phyloP scores from a whole-genome alignment of 495 filamentous ascomycete genomes.

The Podospora pseudocomata region DNA sequence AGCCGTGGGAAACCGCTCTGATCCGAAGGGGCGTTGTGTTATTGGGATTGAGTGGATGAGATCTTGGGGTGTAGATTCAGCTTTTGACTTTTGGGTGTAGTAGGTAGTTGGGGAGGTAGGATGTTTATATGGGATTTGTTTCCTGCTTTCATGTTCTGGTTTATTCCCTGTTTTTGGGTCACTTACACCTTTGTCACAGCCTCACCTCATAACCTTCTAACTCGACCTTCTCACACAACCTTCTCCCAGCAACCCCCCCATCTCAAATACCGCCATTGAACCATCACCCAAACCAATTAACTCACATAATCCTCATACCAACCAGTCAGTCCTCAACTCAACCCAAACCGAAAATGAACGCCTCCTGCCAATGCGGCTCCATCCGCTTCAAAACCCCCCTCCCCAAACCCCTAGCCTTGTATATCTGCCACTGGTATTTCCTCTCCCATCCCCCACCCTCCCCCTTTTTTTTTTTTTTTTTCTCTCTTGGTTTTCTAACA shows the following conservation, averaged over 20 bases:
- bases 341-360: conserved; percentile 43
- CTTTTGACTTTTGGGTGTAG: background rate
- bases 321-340: background rate
- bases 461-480: background rate
- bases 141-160: background rate
- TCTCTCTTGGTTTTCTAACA: background rate
- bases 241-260: too few relatives aligned
- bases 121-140: background rate
- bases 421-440: conserved; percentile 60
- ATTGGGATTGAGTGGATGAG: background rate
- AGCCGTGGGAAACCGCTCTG: conserved; percentile 13
- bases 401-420: conserved; percentile 53
- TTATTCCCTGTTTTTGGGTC: background rate
- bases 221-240: too few relatives aligned
- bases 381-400: conserved; percentile 59
- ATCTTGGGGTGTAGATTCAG: background rate
- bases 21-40: background rate
- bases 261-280: background rate
- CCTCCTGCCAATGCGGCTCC: conserved; percentile 60
- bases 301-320: background rate
- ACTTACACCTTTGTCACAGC: background rate
- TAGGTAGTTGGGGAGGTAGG: too few relatives aligned
- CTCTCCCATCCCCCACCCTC: background rate
- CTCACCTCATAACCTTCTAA: too few relatives aligned
- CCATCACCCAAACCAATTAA: background rate